Conservation (phyloP, 2,329 filamentous ascomycete genomes). For the Aureobasidium lini region DNA sequence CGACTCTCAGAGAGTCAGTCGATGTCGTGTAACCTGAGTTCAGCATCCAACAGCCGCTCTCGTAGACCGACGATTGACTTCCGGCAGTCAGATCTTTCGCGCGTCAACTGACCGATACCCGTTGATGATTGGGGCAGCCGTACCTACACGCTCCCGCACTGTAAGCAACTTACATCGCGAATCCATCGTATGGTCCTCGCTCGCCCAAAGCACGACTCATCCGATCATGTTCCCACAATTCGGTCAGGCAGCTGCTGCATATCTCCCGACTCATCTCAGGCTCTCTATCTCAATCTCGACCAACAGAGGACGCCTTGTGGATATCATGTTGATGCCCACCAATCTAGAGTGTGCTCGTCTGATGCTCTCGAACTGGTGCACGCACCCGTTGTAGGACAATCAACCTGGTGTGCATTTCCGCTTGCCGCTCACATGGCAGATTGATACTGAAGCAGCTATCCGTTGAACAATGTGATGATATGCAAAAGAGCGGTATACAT, state of each 20-base stretch:
- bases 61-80: not conserved
- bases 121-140: not conserved
- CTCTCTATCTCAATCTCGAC: not conserved
- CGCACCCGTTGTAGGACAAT: not conserved
- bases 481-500: not conserved
- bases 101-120: not conserved
- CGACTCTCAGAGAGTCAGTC: not conserved
- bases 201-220: not conserved
- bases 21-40: not conserved
- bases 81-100: not conserved
- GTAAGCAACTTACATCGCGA: not conserved
- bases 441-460: not conserved
- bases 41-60: not conserved
- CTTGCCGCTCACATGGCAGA: conserved; percentile 5
- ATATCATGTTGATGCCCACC: not conserved
- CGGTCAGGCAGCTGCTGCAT: not conserved
- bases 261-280: not conserved
- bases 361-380: not conserved
- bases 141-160: not conserved
- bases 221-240: not conserved
- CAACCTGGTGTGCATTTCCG: not conserved
- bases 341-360: not conserved
- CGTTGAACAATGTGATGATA: not conserved
- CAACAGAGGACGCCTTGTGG: not conserved
- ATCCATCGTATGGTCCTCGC: not conserved